Conservation (phyloP, 306 rosid species). For the Trifolium fragiferum region DNA sequence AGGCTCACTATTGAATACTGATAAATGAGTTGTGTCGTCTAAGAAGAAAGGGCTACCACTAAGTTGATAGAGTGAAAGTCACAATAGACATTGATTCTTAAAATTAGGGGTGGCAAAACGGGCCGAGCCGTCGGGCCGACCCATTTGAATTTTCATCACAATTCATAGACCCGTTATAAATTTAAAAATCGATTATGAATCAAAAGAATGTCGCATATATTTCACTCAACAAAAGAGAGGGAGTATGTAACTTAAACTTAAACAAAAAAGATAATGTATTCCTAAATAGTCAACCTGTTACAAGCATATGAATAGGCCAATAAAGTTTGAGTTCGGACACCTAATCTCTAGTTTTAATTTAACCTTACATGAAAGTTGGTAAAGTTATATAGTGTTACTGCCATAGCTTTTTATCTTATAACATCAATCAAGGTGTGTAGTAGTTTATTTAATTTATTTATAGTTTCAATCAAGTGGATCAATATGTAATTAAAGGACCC, state of each 20-base stretch:
- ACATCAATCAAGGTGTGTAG: slow-evolving; percentile 20
- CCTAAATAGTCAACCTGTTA: slow-evolving; percentile 14
- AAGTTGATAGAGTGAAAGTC: no score
- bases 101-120: no score
- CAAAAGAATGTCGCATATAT: not conserved
- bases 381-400: slow-evolving; percentile 22
- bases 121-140: no score
- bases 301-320: slow-evolving; percentile 28
- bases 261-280: not conserved
- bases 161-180: no score
- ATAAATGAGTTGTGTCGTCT: no score
- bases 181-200: not conserved
- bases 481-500: slow-evolving; percentile 23
- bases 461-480: slow-evolving; percentile 17
- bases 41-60: no score
- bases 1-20: no score
- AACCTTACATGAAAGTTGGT: slow-evolving; percentile 35
- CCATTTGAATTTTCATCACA: no score
- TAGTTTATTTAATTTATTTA: slow-evolving; percentile 6
- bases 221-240: no score
- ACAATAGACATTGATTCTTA: no score
- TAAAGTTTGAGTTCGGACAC: slow-evolving; percentile 11
- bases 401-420: slow-evolving; percentile 31
- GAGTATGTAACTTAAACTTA: no score
- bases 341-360: slow-evolving; percentile 32